Base-by-base conservation (phyloP, 202 grass and related monocot species). In the Carex arenaria region DNA sequence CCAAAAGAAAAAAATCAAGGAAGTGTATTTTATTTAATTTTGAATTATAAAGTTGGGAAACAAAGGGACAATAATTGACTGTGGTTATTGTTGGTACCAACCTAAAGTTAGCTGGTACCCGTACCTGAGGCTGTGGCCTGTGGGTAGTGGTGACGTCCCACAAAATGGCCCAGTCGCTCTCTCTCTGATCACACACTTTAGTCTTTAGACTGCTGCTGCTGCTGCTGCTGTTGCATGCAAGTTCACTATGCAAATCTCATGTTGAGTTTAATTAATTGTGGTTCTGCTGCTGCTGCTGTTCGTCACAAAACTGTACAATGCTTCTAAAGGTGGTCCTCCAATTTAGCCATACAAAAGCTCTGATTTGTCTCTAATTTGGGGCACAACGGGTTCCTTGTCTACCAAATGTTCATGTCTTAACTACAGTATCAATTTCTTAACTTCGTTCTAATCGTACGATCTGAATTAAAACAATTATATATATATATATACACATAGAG, bases 81-180 rank as follows among this genome's bases (percentile, higher is more conserved):
- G 52, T 19, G 73, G 73, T 74, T 74, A 30, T 36, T 77, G 34
- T 17, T 77, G 73, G 73, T 77, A 77, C 73, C 73, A 59, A 57
- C 15, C 73, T 71, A 77, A 57, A 36, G 6, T 59, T 57, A 53
- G 51, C 57, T 57, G 52, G 23, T 57, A 47, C 40, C n/a, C 40
- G 68, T 72, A 77, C 12, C 73, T 38, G 26, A 59, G 14, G 26
- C 15, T 59, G 73, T 30, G 22, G 72, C n/a, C n/a, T n/a, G 72
- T 77, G 23, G 73, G 73, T 77, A 34, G 73, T 77, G 72, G 51
- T 57, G 73, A 77, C 28, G 73, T 19, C 72, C 72, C 72, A 75
- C 72, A 75, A 75, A 77, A 30, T 36, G 13, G 73, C 15, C 28
- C 28, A 77, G 15, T 57, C 7, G 47, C 45, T 57, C 26, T 22